Percentiles rank a stretch among this genome's conserved stretches.
Conservation (phyloP, 169 alveolate genomes). For the Plasmodium malariae region DNA sequence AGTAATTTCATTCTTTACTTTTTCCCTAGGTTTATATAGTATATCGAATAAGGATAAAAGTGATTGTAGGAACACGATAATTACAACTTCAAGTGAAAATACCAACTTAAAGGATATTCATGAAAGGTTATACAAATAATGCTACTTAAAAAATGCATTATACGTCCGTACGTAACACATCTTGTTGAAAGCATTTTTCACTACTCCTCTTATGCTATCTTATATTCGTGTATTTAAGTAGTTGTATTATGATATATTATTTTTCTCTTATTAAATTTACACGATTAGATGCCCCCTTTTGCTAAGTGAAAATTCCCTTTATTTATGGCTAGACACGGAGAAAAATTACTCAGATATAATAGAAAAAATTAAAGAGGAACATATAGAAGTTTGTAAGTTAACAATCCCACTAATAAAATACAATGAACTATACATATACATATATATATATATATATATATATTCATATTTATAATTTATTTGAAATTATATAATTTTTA, state of each 20-base stretch:
- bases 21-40: constrained; percentile 29
- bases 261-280: constrained; percentile 9
- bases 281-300: constrained; percentile 39
- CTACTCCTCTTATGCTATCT: too few species aligned
- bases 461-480: not conserved
- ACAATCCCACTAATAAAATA: not conserved
- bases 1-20: not conserved
- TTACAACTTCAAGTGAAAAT: constrained; percentile 40
- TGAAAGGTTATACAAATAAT: constrained; percentile 31
- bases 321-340: constrained; percentile 30
- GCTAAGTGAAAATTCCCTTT: constrained; percentile 26
- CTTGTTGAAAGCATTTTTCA: too few species aligned
- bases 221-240: not conserved
- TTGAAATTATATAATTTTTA: not conserved
- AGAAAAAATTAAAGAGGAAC: constrained; percentile 46
- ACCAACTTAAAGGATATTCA: constrained; percentile 27
- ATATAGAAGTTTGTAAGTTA: constrained; percentile 14
- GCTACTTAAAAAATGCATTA: not conserved
- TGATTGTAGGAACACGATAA: constrained; percentile 35
- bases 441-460: not conserved
- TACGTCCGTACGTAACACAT: not conserved
- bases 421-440: not conserved
- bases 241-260: not conserved
- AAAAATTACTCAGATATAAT: constrained; percentile 48
- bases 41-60: constrained; percentile 13